These are phyloP conservation scores for Zea mays DNA, from an alignment of 176 grass and related monocot genomes.

Conservation along the genomic window Zm-B73-REFERENCE-NAM-5.0 NC_050099.1:10630001-10630500, in stretches of 20 bases:
- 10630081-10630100: constrained; percentile 34
- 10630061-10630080: constrained; percentile 13
- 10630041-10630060: constrained; percentile 42
- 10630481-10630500: constrained; percentile 39
- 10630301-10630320: not conserved
- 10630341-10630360: constrained; percentile 30
- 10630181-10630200: constrained; percentile 31
- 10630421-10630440: constrained; percentile 7
- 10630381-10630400: not conserved
- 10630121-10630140: constrained; percentile 7
- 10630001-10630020: constrained; percentile 37
- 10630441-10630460: constrained; percentile 25
- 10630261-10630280: not conserved
- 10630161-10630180: not conserved
- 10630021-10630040: constrained; percentile 36
- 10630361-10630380: constrained; percentile 23
- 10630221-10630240: not conserved
- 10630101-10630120: constrained; percentile 14
- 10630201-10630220: not conserved
- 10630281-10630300: constrained; percentile 30
- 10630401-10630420: constrained; percentile 15
- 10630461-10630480: constrained; percentile 23
- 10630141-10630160: constrained; percentile 31
- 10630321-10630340: constrained; percentile 14
- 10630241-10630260: not conserved